A percentile compares a stretch with the other conserved stretches of the same genome.
These are phyloP conservation scores for Medicago lupulina DNA, from an alignment of 306 rosid genomes.

Conservation along the genomic window DNA sequence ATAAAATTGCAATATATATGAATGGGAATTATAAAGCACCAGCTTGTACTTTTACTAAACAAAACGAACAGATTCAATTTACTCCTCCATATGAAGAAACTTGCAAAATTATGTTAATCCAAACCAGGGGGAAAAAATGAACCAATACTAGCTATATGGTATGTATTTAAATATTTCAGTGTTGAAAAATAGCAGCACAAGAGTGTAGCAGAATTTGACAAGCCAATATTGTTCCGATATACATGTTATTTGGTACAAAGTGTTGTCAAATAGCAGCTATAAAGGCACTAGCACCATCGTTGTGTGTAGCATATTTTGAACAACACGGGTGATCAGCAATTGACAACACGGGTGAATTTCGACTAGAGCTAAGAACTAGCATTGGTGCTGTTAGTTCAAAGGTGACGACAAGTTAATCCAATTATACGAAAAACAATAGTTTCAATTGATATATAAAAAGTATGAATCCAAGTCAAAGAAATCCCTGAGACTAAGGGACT, in stretches of 20 bases:
- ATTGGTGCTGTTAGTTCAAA: neutral
- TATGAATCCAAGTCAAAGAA: slow-evolving; percentile 38
- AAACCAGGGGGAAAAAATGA: neutral
- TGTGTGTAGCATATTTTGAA: neutral
- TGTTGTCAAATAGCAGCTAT: neutral
- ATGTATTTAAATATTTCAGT: neutral
- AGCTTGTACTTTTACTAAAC: slow-evolving; percentile 1
- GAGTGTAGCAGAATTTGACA: neutral
- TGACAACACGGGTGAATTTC: neutral
- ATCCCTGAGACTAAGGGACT: neutral
- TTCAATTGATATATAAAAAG: slow-evolving; percentile 15
- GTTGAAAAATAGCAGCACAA: neutral
- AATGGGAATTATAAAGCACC: slow-evolving; percentile 6
- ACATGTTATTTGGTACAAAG: neutral
- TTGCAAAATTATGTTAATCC: slow-evolving; percentile 4
- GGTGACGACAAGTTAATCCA: slow-evolving; percentile 20
- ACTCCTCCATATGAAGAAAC: neutral
- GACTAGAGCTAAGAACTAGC: neutral
- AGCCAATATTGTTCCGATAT: neutral
- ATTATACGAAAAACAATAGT: neutral
- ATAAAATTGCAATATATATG: neutral
- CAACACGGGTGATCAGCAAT: neutral
- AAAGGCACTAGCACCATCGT: neutral
- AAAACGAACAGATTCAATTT: neutral
- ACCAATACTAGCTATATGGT: neutral